A percentile compares a stretch with the other conserved stretches of the same genome.
These are phyloP conservation scores for Leccinum uliginosum DNA, from an alignment of 768 basidiomycete genomes.

Conservation along the genomic window DNA sequence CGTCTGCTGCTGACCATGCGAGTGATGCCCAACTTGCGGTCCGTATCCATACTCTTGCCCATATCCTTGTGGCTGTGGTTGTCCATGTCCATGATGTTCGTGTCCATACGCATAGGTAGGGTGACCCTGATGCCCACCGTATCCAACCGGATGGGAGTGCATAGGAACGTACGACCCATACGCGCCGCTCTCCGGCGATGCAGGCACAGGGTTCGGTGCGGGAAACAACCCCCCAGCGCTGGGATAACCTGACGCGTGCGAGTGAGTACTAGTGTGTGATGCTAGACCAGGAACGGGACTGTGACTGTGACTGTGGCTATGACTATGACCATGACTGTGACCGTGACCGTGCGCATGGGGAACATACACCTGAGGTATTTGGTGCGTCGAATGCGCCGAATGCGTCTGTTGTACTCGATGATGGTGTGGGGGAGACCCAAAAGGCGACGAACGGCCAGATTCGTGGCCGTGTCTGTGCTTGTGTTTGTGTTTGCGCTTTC, in stretches of 20 bases:
- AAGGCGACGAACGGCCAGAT: neutral
- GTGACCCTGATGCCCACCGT: neutral
- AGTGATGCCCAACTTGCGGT: neutral
- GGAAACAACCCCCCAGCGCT: neutral
- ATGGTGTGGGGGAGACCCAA: neutral
- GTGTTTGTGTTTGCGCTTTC: neutral
- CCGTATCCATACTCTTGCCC: neutral
- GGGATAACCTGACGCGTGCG: neutral
- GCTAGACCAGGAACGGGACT: neutral
- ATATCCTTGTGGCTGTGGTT: neutral
- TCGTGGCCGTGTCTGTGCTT: slow-evolving; percentile 1
- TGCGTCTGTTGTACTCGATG: neutral
- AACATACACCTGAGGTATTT: neutral
- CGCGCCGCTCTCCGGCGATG: neutral
- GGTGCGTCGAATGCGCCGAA: neutral
- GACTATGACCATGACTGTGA: neutral
- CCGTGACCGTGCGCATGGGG: neutral
- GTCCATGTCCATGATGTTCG: neutral
- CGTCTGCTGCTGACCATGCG: neutral
- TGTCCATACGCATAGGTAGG: neutral
- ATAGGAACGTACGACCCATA: slow-evolving; percentile 3
- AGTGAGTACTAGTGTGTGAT: neutral
- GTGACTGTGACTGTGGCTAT: neutral
- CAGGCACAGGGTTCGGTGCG: neutral
- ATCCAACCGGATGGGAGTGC: slow-evolving; percentile 5